Percentiles rank a stretch among this genome's conserved stretches.
Evolutionary conservation across 2,329 filamentous ascomycete genomes (phyloP).

Genomic region (Cladophialophora chaetospira): DNA sequence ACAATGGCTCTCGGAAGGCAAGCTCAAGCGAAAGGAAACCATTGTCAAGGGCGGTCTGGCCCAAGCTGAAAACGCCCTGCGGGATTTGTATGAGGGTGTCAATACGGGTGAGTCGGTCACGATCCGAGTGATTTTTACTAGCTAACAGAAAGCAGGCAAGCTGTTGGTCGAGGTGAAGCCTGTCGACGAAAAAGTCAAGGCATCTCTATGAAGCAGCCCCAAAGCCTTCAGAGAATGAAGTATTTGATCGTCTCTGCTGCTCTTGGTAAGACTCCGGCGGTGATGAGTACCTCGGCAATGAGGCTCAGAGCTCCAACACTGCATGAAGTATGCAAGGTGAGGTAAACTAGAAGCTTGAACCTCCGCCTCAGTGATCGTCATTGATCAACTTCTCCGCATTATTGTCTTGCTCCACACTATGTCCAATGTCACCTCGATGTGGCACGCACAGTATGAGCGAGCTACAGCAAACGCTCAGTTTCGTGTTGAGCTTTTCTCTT

Average conservation of each 20-base stretch:
- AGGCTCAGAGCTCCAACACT: too few species aligned
- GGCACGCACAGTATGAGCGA: too few species aligned
- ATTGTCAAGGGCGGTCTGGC: slow-evolving; percentile 69
- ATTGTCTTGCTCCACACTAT: not conserved
- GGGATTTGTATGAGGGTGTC: slow-evolving; percentile 65
- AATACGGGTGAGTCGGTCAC: slow-evolving; percentile 63
- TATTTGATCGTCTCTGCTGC: not conserved
- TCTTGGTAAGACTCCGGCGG: too few species aligned
- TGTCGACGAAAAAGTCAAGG: slow-evolving; percentile 33
- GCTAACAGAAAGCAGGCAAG: slow-evolving; percentile 22
- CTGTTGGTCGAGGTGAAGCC: slow-evolving; percentile 53
- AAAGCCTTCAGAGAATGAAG: not conserved
- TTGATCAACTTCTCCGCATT: not conserved
- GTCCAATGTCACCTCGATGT: not conserved
- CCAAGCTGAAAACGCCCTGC: slow-evolving; percentile 63
- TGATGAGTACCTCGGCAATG: too few species aligned
- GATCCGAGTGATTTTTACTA: not conserved
- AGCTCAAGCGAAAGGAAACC: slow-evolving; percentile 70
- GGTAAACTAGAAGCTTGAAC: too few species aligned
- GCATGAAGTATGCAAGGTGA: too few species aligned
- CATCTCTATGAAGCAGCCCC: slow-evolving; percentile 15
- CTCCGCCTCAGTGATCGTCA: not conserved
- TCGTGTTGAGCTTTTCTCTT: too few species aligned
- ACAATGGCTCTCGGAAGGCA: slow-evolving; percentile 70
- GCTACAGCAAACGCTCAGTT: too few species aligned